These are phyloP conservation scores for Aspergillus quadricinctus DNA, from an alignment of 2,329 filamentous ascomycete genomes.

Conservation along the genomic window DNA sequence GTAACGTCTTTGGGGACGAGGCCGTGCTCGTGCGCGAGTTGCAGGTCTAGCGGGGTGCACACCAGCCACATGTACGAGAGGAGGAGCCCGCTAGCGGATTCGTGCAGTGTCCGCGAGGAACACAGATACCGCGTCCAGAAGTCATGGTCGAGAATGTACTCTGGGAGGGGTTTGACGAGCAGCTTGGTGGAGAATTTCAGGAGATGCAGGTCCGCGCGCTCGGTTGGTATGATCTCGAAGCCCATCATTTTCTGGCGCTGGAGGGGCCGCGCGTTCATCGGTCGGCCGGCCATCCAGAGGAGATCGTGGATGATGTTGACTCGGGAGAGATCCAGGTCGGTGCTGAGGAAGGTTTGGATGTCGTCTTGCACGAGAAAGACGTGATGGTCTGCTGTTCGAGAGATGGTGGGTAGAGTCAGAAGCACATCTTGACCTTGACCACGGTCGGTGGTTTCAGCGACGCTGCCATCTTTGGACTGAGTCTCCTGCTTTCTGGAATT, in stretches of 20 bases:
- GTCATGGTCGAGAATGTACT: constrained; percentile 17
- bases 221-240: constrained; percentile 20
- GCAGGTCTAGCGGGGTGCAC: constrained; percentile 36
- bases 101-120: constrained; percentile 16
- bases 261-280: constrained; percentile 13
- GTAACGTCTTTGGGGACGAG: constrained; percentile 31
- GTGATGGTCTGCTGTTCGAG: not conserved
- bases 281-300: not conserved
- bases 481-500: not conserved
- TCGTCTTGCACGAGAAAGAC: not conserved
- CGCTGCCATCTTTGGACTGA: not conserved
- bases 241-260: constrained; percentile 12
- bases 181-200: constrained; percentile 18
- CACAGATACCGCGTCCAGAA: constrained; percentile 22
- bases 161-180: constrained; percentile 26
- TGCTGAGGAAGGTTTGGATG: not conserved
- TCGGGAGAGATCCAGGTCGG: not conserved
- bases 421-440: not conserved
- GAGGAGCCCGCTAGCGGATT: constrained; percentile 35
- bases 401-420: not conserved
- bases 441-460: not conserved
- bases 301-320: not conserved
- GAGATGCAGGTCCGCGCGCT: constrained; percentile 23
- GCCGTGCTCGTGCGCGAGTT: constrained; percentile 26
- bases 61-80: constrained; percentile 42